Conservation (phyloP, 176 grass and related monocot species). For the Hyparrhenia diplandra region DNA sequence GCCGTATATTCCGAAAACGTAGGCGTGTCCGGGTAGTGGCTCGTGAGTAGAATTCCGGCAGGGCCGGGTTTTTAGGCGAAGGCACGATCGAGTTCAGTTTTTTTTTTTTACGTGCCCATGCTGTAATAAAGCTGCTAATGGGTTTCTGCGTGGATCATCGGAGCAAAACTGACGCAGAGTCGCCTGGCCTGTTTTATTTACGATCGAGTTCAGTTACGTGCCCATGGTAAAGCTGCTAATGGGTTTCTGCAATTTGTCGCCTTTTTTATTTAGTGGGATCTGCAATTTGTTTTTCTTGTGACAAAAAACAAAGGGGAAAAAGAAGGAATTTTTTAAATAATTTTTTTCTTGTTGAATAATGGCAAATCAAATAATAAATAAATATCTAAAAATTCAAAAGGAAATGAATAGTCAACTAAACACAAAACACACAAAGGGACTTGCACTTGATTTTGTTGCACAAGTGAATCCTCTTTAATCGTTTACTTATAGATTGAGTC, state of each 20-base stretch:
- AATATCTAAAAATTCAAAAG: neutral
- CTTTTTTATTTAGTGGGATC: neutral
- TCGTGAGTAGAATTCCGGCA: slow-evolving; percentile 23
- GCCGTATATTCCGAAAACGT: slow-evolving; percentile 24
- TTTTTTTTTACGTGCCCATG: neutral
- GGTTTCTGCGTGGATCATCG: slow-evolving; percentile 27
- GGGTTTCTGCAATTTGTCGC: no score
- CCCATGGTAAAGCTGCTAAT: no score
- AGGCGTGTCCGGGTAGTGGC: slow-evolving; percentile 12
- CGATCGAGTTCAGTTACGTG: no score
- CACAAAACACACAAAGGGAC: no score
- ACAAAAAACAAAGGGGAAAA: neutral
- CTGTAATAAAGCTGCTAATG: slow-evolving; percentile 6
- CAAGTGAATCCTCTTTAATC: no score
- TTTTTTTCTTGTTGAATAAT: neutral
- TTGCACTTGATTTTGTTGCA: no score
- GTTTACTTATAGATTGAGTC: no score
- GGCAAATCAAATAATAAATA: neutral
- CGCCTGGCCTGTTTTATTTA: no score
- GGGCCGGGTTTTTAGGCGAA: neutral
- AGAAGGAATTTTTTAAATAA: no score
- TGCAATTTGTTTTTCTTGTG: neutral
- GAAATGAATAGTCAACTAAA: neutral
- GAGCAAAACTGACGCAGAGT: no score
- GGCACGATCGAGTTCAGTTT: neutral